Conservation (phyloP, 139 green algal genomes). For the Coccomyxa sp. region DNA sequence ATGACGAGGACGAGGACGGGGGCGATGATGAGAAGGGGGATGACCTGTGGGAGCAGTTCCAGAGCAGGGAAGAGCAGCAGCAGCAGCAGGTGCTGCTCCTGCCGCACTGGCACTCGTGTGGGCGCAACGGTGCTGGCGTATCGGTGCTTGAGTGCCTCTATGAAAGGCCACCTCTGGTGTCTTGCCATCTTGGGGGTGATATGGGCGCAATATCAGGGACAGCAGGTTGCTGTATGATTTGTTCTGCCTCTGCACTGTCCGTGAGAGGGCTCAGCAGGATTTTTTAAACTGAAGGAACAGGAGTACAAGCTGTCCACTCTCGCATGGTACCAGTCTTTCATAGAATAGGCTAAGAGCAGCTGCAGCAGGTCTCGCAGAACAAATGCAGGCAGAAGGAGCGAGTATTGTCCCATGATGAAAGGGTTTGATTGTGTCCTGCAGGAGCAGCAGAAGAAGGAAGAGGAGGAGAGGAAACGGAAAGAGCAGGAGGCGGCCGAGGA, state of each 20-base stretch:
- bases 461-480: conserved; percentile 18
- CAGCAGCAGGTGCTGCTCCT: conserved; percentile 10
- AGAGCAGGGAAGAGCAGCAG: conserved; percentile 34
- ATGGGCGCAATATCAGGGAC: too few relatives aligned
- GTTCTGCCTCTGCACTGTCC: neutral
- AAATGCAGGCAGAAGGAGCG: neutral
- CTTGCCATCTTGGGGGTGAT: too few relatives aligned
- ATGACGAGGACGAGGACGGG: neutral
- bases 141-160: neutral
- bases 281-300: neutral
- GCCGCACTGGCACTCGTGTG: neutral
- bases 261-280: neutral
- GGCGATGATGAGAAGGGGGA: conserved; percentile 23
- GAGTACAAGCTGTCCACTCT: neutral
- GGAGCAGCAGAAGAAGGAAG: conserved; percentile 23
- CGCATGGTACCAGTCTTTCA: neutral
- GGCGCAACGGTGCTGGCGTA: neutral
- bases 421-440: neutral
- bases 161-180: neutral
- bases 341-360: neutral
- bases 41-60: conserved; percentile 44
- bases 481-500: conserved; percentile 12
- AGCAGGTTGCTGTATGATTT: neutral
- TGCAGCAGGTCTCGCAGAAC: neutral
- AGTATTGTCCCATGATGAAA: too few relatives aligned